phyloP scores from a whole-genome alignment of 768 basidiomycete genomes.

The Termitomyces sp. region DNA sequence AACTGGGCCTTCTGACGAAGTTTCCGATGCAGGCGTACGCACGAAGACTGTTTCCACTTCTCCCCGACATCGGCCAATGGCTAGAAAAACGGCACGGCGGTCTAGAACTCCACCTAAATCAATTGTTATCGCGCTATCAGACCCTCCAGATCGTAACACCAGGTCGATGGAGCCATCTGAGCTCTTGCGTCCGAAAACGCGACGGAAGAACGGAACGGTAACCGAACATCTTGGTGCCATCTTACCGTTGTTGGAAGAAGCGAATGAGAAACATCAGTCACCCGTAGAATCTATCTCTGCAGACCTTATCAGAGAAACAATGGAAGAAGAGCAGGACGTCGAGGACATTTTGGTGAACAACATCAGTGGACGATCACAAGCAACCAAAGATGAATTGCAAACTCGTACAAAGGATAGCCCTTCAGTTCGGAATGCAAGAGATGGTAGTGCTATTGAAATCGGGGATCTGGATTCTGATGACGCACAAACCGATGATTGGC shows the following conservation, averaged over 20 bases:
- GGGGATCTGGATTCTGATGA: constrained; percentile 24
- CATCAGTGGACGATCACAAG: constrained; percentile 5
- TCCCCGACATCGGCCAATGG: neutral
- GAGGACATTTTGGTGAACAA: constrained; percentile 19
- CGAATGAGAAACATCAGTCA: constrained; percentile 2
- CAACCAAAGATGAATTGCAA: neutral
- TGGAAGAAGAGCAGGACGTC: constrained; percentile 20
- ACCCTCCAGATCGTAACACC: constrained; percentile 27
- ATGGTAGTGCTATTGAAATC: neutral
- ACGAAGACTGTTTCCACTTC: neutral
- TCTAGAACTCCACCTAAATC: neutral
- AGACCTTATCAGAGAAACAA: constrained; percentile 1
- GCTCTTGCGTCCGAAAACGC: neutral
- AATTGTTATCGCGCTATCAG: neutral
- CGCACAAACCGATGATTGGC: constrained; percentile 14
- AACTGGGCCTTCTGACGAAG: neutral
- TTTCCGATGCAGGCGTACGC: no score
- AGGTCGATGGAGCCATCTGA: constrained; percentile 24
- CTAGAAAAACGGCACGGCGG: constrained; percentile 4
- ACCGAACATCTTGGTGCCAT: neutral
- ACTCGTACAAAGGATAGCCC: neutral
- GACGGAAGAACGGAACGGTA: neutral
- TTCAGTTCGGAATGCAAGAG: neutral
- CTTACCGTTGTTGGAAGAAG: constrained; percentile 3
- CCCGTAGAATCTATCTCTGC: neutral